Evolutionary conservation across 2,329 filamentous ascomycete genomes (phyloP), one percentile per base, ranked within the genome.

Genomic region (Stachybotrys chartarum): DNA sequence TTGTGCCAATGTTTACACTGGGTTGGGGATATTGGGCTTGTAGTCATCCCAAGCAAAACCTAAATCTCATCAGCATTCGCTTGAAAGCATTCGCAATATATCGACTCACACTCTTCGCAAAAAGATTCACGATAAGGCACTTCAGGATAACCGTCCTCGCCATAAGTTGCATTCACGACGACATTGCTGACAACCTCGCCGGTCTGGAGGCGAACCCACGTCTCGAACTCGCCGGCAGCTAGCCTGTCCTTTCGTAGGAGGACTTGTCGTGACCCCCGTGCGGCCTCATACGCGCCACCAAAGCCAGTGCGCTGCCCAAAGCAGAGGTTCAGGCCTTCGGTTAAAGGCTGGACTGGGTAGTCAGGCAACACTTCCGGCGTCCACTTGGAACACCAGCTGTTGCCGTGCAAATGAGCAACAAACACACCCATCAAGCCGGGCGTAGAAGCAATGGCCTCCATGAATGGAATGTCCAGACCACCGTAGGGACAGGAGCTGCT

Each of bases 241-340:
- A 85, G 67, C 56, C 82, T 77, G 30, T 61, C 60, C 16, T 55
- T 52, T 1, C 42, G 55, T 10, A 63, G 24, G 6, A 58, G 53
- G 6, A 63, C 31, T 49, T 63, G 60, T 1, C 82, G 72, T 8
- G 76, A 75, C 1, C 84, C 85, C 0, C 84, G 76, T 5, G 76
- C 74, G 78, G 79, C 85, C 44, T 73, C 71, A 0, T 83, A 81
- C 58, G 87, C 87, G 0, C 85, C 85, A 1, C 84, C 85, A 55
- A 86, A 87, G 1, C 85, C 84, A 0, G 80, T 78, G 58, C 84
- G 83, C 58, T 85, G 79, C 2, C 82, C 81, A 63, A 83, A 86
- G 58, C 75, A 77, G 12, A 77, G 56, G 48, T 70, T 66, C 24
- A 69, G 57, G 1, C 72, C 73, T 46, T 71, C 50, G n/a, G 44